phyloP scores from a whole-genome alignment of 176 grass and related monocot species.

The Hsuehochloa calcarea region DNA sequence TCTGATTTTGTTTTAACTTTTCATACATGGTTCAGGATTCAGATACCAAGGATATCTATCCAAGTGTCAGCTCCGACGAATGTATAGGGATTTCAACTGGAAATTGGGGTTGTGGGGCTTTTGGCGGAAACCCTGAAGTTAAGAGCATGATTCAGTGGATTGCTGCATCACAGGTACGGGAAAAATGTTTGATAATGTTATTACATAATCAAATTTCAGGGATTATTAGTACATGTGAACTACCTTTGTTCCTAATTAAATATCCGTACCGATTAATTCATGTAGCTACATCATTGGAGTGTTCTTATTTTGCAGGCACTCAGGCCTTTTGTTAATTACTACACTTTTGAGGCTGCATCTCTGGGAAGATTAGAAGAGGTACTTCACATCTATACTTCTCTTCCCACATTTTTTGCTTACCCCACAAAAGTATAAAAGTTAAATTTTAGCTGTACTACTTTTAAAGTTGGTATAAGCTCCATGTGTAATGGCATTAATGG shows the following conservation, averaged over 20 bases:
- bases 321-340: conserved; percentile 83
- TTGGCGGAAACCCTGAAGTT: conserved; percentile 90
- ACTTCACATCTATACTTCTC: background rate
- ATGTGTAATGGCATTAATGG: background rate
- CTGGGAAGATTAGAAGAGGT: conserved; percentile 74
- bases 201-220: background rate
- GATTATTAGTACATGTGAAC: background rate
- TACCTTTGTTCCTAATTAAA: background rate
- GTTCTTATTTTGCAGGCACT: conserved; percentile 51
- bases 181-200: background rate
- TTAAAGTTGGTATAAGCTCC: background rate
- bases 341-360: conserved; percentile 65
- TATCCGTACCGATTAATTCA: background rate
- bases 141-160: conserved; percentile 98
- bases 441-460: background rate
- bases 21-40: conserved; percentile 33
- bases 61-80: conserved; percentile 28
- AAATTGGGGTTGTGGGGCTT: conserved; percentile 95
- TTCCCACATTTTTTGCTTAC: conserved; percentile 1
- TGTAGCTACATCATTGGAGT: background rate
- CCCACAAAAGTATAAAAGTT: background rate
- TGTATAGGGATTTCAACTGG: conserved; percentile 80
- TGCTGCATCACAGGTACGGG: conserved; percentile 79
- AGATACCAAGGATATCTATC: conserved; percentile 10
- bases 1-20: conserved; percentile 3